Evolutionary conservation across 2,329 filamentous ascomycete genomes (phyloP).

Genomic region (Exophiala mesophila): DNA sequence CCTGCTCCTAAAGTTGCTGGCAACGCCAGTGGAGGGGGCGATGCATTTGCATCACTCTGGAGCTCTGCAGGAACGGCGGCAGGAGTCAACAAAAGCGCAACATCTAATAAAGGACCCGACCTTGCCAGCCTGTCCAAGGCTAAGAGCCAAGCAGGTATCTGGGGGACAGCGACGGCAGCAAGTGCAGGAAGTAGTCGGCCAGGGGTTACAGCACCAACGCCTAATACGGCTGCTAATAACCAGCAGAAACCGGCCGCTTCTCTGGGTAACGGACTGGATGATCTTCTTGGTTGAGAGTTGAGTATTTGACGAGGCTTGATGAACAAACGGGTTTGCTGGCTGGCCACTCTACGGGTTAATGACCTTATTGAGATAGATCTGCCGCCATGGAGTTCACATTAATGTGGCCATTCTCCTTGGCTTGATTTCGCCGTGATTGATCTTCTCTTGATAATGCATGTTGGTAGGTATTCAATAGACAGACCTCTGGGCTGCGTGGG

Average conservation of each 20-base stretch:
- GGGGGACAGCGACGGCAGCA: conserved; percentile 64
- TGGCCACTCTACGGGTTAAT: no score
- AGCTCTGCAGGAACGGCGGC: conserved; percentile 62
- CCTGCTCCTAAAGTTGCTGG: conserved; percentile 40
- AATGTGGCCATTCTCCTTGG: no score
- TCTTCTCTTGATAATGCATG: no score
- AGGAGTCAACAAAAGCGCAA: conserved; percentile 65
- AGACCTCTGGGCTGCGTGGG: no score
- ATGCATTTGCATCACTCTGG: conserved; percentile 88
- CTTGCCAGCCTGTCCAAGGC: conserved; percentile 96
- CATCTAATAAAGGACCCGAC: conserved; percentile 64
- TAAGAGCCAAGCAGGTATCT: conserved; percentile 90
- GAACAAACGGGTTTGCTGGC: no score
- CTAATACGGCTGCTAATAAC: conserved; percentile 24
- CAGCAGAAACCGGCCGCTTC: conserved; percentile 33
- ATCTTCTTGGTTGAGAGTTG: conserved; percentile 40
- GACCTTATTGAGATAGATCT: no score
- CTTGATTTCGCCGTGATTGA: no score
- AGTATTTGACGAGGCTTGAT: no score
- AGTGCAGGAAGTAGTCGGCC: conserved; percentile 48
- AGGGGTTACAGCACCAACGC: conserved; percentile 40
- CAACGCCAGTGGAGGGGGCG: conserved; percentile 59
- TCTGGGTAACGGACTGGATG: conserved; percentile 37
- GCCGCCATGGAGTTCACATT: no score
- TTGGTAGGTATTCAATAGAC: no score